Evolutionary conservation across 257 asterid species (phyloP).

Genomic region (Nicotiana otophora): DNA sequence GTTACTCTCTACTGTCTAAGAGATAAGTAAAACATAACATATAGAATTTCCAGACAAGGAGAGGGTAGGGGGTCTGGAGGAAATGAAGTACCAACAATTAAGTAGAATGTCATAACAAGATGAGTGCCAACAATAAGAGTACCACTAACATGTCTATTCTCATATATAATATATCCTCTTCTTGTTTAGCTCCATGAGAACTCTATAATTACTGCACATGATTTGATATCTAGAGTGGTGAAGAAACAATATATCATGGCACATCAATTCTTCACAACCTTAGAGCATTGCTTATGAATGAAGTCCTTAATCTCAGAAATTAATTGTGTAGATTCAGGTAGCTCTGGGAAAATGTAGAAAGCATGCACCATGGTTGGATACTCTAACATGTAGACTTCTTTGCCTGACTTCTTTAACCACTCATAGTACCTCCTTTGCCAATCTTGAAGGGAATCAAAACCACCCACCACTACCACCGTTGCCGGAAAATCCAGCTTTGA

Average conservation of each 20-base stretch:
- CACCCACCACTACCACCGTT: slow-evolving; percentile 57
- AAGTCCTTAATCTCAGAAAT: slow-evolving; percentile 35
- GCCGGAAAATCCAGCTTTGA: slow-evolving; percentile 56
- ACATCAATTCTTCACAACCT: neutral
- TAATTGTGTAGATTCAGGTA: slow-evolving; percentile 47
- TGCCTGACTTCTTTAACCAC: slow-evolving; percentile 58
- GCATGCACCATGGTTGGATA: slow-evolving; percentile 72
- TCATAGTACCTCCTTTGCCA: slow-evolving; percentile 63
- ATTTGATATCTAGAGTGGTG: neutral
- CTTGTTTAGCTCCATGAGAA: neutral
- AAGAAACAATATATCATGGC: neutral
- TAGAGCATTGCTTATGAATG: slow-evolving; percentile 36
- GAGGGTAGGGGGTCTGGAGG: neutral
- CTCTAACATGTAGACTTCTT: slow-evolving; percentile 45
- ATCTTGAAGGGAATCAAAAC: slow-evolving; percentile 64
- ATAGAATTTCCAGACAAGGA: neutral
- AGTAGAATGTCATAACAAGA: neutral
- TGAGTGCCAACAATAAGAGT: neutral
- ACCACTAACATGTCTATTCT: neutral
- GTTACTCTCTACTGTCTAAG: too few species aligned
- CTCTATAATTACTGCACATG: neutral
- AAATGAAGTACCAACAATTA: neutral
- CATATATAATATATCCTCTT: neutral
- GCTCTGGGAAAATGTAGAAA: slow-evolving; percentile 56
- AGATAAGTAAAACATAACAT: neutral